Percentiles rank a stretch among this genome's conserved stretches.
These are phyloP conservation scores for cucumber (Cucumis sativus) DNA, from an alignment of 306 rosid genomes.

Conservation along the genomic window DNA sequence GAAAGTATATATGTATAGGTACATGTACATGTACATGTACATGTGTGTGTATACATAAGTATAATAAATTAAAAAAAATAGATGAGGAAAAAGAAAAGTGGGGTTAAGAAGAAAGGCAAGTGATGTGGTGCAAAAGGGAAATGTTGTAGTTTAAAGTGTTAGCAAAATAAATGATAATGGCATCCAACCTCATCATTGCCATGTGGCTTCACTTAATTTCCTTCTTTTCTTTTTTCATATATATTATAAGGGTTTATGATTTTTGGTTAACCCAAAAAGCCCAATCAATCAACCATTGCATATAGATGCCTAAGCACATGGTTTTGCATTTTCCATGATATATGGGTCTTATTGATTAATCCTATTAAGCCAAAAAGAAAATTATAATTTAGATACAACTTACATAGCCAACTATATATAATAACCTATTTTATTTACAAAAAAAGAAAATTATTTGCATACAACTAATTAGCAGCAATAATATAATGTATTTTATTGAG, in stretches of 20 bases:
- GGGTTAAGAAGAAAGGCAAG: not conserved
- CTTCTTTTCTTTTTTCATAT: not conserved
- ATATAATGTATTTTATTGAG: not conserved
- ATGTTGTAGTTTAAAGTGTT: not conserved
- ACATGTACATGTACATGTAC: not conserved
- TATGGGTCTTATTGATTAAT: not conserved
- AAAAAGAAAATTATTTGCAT: not conserved
- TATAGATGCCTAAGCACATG: not conserved
- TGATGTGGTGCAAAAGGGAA: not conserved
- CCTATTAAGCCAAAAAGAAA: not conserved
- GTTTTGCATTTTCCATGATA: not conserved
- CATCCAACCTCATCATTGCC: not conserved
- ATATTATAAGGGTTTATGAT: not conserved
- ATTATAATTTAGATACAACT: not conserved
- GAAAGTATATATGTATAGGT: too few species aligned
- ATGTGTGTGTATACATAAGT: too few species aligned
- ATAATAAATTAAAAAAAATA: too few species aligned
- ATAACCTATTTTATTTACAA: too few species aligned
- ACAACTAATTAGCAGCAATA: not conserved
- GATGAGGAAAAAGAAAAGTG: not conserved
- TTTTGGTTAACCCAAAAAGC: not conserved
- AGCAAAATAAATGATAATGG: not conserved
- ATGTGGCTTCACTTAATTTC: not conserved
- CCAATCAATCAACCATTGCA: not conserved
- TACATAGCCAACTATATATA: not conserved